Evolutionary conservation across 805 yeast species (phyloP), one percentile per base, ranked within the genome.

Genomic region (Wilhelminamyces savonicus): DNA sequence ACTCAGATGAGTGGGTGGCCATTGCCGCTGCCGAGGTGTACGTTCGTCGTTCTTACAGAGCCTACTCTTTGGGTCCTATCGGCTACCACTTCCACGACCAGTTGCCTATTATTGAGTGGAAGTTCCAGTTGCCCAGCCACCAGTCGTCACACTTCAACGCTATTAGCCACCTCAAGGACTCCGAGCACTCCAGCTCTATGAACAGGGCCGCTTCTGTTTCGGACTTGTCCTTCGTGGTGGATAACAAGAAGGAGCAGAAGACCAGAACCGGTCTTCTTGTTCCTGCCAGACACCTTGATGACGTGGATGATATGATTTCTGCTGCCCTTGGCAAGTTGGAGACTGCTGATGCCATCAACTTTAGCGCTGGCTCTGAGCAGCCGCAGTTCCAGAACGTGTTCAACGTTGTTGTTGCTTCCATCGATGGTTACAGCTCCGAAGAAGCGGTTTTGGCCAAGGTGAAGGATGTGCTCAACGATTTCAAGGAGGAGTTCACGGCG

Each of bases 11-110:
- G 27, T 84, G 85, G 71, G 90, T 92, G 37, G 82, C 90, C 3
- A 75, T 90, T 42, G 97, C 98, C 21, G 97, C 98, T 21, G 86
- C 95, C 26, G 97, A 92, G 62, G 95, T 92, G 35, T 92, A 92
- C 59, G 80, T 88, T 36, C 82, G 97, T 58, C 82, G 98, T 58
- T 94, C 97, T 26, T 92, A 88, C 69, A 78, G 97, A 51, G 97
- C 97, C 22, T 92, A 94, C 64, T 80, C 86, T 23, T 80, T 92
- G 38, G 80, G 84, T 32, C 82, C 79, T 40, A 73, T 94, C 31
- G 62, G 66, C 31, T 84, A 85, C 50, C 74, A 71, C 39, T 61
- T 64, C 45, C 54, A 65, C 20, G 68, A 59, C 31, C 69, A 73
- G 32, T 56, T 72, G 29, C 94, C 97, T 23, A 71, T 82, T 32